Conservation (phyloP, 306 rosid genomes). For the Cicer chorassanicum region DNA sequence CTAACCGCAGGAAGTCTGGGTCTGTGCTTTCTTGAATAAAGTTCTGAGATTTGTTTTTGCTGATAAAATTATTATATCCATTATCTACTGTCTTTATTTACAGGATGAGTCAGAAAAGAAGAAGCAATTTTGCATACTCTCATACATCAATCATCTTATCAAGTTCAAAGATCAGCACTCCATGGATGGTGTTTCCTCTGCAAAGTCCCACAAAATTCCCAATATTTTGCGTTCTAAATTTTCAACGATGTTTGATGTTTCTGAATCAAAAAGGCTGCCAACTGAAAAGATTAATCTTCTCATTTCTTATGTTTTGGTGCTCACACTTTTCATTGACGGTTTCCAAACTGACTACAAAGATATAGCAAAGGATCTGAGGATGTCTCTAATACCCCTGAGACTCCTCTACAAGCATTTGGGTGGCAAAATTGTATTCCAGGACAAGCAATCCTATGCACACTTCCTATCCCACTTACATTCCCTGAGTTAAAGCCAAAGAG, state of each 20-base stretch:
- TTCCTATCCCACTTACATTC: slow-evolving; percentile 73
- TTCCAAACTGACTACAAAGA: slow-evolving; percentile 64
- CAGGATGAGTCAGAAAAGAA: slow-evolving; percentile 81
- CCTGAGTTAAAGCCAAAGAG: slow-evolving; percentile 53
- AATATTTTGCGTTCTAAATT: slow-evolving; percentile 60
- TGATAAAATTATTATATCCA: slow-evolving; percentile 1
- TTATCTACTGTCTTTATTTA: slow-evolving; percentile 20
- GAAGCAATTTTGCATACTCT: slow-evolving; percentile 61
- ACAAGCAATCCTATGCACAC: slow-evolving; percentile 43
- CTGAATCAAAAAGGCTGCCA: slow-evolving; percentile 55
- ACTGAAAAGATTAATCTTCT: slow-evolving; percentile 68
- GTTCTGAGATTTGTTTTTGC: background rate
- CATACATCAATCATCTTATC: slow-evolving; percentile 79
- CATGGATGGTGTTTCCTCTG: slow-evolving; percentile 56
- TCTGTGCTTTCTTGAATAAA: background rate
- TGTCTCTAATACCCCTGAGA: slow-evolving; percentile 38
- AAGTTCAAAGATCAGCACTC: slow-evolving; percentile 76
- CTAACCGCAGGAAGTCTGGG: background rate
- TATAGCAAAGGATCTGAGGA: slow-evolving; percentile 78
- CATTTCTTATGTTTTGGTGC: slow-evolving; percentile 70
- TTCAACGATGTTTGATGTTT: slow-evolving; percentile 53
- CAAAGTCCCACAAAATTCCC: slow-evolving; percentile 67
- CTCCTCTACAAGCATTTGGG: slow-evolving; percentile 62
- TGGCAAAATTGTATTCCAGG: slow-evolving; percentile 57
- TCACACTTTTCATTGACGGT: slow-evolving; percentile 67